A percentile compares a stretch with the other conserved stretches of the same genome.
Conservation (phyloP, 2,329 filamentous ascomycete species). For the Penicillium sclerotiorum region DNA sequence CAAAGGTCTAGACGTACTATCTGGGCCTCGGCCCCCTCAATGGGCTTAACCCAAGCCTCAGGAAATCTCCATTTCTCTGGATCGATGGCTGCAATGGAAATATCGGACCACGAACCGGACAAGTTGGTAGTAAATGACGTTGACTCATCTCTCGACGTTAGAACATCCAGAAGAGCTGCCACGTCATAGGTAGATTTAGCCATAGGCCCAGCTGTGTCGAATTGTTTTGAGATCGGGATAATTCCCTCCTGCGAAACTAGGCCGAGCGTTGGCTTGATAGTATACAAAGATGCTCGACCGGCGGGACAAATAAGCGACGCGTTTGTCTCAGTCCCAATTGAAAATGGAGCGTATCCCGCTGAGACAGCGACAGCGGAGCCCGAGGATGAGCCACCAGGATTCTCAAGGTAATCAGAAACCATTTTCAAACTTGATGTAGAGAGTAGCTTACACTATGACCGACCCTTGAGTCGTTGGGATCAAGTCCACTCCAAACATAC, state of each 20-base stretch:
- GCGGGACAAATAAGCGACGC: not conserved
- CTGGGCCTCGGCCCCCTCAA: too few species aligned
- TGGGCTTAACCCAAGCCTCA: too few species aligned
- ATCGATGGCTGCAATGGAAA: too few species aligned
- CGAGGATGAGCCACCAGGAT: not conserved
- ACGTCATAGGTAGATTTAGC: not conserved
- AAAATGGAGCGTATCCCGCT: not conserved
- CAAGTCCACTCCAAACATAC: constrained; percentile 26
- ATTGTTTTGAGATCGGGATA: not conserved
- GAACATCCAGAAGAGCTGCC: not conserved
- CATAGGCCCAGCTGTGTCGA: not conserved
- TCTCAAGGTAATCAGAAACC: too few species aligned
- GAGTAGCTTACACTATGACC: too few species aligned
- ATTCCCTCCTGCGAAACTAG: not conserved
- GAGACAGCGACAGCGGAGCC: not conserved
- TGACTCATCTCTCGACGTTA: not conserved
- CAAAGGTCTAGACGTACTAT: too few species aligned
- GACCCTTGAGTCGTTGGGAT: too few species aligned
- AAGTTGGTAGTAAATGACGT: not conserved
- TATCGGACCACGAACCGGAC: not conserved
- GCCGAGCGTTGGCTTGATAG: not conserved
- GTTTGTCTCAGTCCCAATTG: not conserved
- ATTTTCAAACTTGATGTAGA: too few species aligned
- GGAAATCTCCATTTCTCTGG: too few species aligned
- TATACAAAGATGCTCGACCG: not conserved